phyloP scores from a whole-genome alignment of 208 protist genomes.

The Endotrypanum monterogeii region DNA sequence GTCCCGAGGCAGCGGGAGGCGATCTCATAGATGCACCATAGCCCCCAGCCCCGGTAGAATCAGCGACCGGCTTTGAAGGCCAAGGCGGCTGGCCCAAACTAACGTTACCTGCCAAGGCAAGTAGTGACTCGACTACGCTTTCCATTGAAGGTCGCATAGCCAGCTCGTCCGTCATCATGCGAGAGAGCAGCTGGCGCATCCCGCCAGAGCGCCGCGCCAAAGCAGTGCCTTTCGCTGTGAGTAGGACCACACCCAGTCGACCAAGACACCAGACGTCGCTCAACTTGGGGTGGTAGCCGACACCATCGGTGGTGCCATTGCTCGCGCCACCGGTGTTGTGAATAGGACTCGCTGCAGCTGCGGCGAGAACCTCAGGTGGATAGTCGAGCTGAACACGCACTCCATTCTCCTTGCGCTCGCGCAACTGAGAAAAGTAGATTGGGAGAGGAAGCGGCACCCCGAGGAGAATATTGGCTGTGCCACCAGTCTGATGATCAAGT shows the following conservation, averaged over 20 bases:
- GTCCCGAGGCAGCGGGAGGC: not conserved
- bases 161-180: slow-evolving; percentile 54
- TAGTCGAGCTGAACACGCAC: slow-evolving; percentile 64
- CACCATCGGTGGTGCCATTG: slow-evolving; percentile 1
- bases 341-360: not conserved
- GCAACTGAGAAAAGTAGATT: slow-evolving; percentile 55
- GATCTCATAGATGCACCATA: not conserved
- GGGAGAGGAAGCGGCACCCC: slow-evolving; percentile 66
- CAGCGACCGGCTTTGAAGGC: slow-evolving; percentile 5
- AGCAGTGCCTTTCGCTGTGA: slow-evolving; percentile 42
- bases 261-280: slow-evolving; percentile 86
- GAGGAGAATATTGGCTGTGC: slow-evolving; percentile 36
- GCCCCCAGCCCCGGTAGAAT: not conserved
- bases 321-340: not conserved
- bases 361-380: slow-evolving; percentile 64
- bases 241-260: slow-evolving; percentile 45
- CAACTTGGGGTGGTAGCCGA: slow-evolving; percentile 44
- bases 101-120: slow-evolving; percentile 24
- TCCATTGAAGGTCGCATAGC: slow-evolving; percentile 44
- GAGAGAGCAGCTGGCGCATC: slow-evolving; percentile 40
- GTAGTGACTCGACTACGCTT: slow-evolving; percentile 33
- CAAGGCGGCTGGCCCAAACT: slow-evolving; percentile 24
- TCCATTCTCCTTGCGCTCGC: slow-evolving; percentile 48
- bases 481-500: slow-evolving; percentile 30
- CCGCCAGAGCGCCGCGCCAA: slow-evolving; percentile 39